Conservation (phyloP, 139 green algal genomes). For the Asterochloris sp. region DNA sequence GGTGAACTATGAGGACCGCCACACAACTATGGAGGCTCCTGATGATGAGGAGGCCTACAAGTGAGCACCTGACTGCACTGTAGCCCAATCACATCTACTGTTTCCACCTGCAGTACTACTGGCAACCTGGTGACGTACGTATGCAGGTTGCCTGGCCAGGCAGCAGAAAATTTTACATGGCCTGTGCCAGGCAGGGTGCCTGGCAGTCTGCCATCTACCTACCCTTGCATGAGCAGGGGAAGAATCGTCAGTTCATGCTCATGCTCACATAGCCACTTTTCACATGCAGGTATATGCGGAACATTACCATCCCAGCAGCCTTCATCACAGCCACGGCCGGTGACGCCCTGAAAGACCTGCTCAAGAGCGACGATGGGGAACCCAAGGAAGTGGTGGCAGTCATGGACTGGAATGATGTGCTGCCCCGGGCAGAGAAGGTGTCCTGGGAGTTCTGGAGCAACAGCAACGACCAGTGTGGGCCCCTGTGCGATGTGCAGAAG, state of each 20-base stretch:
- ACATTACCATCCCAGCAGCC: conserved; percentile 76
- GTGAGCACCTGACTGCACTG: conserved; percentile 15
- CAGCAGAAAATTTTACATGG: too few species aligned
- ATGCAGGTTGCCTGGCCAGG: not conserved
- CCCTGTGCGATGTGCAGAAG: conserved; percentile 69
- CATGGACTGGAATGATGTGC: conserved; percentile 75
- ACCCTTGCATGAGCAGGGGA: not conserved
- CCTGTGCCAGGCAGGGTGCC: not conserved
- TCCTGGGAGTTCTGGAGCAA: conserved; percentile 94
- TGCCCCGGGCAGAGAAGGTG: conserved; percentile 59
- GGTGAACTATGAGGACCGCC: conserved; percentile 65
- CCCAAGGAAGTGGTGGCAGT: conserved; percentile 39
- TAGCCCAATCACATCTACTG: conserved; percentile 1
- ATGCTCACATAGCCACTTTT: not conserved
- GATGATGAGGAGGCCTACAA: conserved; percentile 36
- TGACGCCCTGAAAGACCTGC: conserved; percentile 63
- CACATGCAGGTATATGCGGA: conserved; percentile 39
- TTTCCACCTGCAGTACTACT: too few species aligned
- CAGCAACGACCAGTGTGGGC: conserved; percentile 79
- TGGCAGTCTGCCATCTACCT: not conserved
- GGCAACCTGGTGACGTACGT: too few species aligned
- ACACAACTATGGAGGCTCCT: conserved; percentile 74
- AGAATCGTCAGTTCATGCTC: not conserved
- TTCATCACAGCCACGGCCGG: conserved; percentile 71
- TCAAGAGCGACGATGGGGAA: conserved; percentile 29